A percentile compares a stretch with the other conserved stretches of the same genome.
Evolutionary conservation across 495 filamentous ascomycete genomes (phyloP).

Genomic region (Aspergillus heteromorphus): DNA sequence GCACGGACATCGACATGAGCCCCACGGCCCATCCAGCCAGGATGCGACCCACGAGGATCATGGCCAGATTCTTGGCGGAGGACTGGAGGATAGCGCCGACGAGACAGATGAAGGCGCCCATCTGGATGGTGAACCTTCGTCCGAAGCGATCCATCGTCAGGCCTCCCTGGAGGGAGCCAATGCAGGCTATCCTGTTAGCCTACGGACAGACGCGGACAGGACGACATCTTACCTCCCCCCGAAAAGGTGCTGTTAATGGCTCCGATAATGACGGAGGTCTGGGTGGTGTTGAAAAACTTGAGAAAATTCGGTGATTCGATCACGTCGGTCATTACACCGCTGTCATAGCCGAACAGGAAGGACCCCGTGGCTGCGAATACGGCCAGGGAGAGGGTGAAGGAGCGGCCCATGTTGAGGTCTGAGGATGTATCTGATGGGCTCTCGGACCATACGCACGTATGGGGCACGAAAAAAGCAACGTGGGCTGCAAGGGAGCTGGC

Average conservation of each 20-base stretch:
- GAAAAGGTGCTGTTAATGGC: conserved; percentile 54
- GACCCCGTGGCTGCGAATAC: conserved; percentile 43
- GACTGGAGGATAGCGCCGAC: conserved; percentile 54
- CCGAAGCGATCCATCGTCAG: conserved; percentile 41
- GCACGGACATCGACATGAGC: conserved; percentile 52
- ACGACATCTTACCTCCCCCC: conserved; percentile 38
- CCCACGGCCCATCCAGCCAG: conserved; percentile 59
- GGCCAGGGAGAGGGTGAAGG: conserved; percentile 39
- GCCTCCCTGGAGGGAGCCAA: conserved; percentile 33
- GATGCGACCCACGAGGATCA: conserved; percentile 59
- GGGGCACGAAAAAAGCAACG: background rate
- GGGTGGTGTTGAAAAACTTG: conserved; percentile 42
- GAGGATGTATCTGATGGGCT: background rate
- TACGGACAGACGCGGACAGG: background rate
- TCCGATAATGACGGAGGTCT: conserved; percentile 46
- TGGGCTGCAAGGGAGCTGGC: background rate
- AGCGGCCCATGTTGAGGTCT: conserved; percentile 33
- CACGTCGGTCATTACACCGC: conserved; percentile 52
- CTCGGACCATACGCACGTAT: background rate
- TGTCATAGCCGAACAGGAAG: conserved; percentile 53
- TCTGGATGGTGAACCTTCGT: conserved; percentile 51
- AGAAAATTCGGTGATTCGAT: conserved; percentile 47
- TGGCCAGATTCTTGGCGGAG: conserved; percentile 44
- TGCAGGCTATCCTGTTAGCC: conserved; percentile 18
- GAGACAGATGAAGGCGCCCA: conserved; percentile 49